Evolutionary conservation across 2,329 filamentous ascomycete genomes (phyloP).

Genomic region (Cladobotryum protrusum): DNA sequence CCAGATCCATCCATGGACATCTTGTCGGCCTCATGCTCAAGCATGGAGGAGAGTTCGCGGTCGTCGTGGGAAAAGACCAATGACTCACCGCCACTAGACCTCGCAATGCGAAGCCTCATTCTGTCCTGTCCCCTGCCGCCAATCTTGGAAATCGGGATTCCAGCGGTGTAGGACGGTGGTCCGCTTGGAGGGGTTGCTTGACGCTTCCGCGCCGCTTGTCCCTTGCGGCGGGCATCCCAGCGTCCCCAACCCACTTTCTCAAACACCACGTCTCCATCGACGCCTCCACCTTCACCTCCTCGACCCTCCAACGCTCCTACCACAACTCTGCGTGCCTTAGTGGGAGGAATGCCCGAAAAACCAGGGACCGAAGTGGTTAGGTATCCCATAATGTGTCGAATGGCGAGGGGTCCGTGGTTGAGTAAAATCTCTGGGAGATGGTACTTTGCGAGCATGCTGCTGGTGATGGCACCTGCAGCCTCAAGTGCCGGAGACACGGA

Average conservation of each 20-base stretch:
- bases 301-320: slow-evolving; percentile 87
- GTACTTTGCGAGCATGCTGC: slow-evolving; percentile 77
- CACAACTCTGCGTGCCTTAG: slow-evolving; percentile 84
- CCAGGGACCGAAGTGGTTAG: slow-evolving; percentile 89
- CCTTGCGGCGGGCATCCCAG: slow-evolving; percentile 79
- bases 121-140: slow-evolving; percentile 38
- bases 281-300: slow-evolving; percentile 54
- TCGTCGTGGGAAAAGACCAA: slow-evolving; percentile 70
- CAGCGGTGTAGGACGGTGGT: slow-evolving; percentile 37
- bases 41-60: slow-evolving; percentile 57
- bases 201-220: slow-evolving; percentile 48
- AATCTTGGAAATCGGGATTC: slow-evolving; percentile 51
- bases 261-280: slow-evolving; percentile 70
- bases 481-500: slow-evolving; percentile 53
- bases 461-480: slow-evolving; percentile 75
- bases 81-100: slow-evolving; percentile 63
- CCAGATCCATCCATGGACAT: slow-evolving; percentile 76
- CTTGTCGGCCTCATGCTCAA: slow-evolving; percentile 84
- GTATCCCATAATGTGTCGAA: slow-evolving; percentile 92
- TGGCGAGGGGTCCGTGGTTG: slow-evolving; percentile 82
- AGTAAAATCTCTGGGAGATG: slow-evolving; percentile 88
- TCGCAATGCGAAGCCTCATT: slow-evolving; percentile 42
- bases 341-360: slow-evolving; percentile 80
- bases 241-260: slow-evolving; percentile 97
- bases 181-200: slow-evolving; percentile 30